Evolutionary conservation across 192 early-diverging fungal species (phyloP), one percentile per base, ranked within the genome.

Genomic region (Coemansia aciculifera): DNA sequence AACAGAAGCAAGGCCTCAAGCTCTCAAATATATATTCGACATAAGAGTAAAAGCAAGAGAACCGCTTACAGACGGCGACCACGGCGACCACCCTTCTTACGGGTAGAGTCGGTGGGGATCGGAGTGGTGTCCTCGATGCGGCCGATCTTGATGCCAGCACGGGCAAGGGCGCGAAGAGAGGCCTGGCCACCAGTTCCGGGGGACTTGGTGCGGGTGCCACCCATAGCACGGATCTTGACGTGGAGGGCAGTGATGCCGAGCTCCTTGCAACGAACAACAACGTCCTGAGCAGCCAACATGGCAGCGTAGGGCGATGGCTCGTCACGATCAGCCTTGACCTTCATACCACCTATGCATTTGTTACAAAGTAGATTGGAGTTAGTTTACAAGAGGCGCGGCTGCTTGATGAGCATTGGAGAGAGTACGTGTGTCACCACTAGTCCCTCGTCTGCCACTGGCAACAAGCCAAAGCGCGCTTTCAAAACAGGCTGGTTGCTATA

Each of bases 261-360:
- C 85, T 99, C 98, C 90, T 96, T 95, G 92, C 96, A 98, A 88
- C 94, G 94, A 67, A 81, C 90, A 63, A 95, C 95, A 82, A 97
- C 98, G 84, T 99, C 95, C 89, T 98, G 96, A 71, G 95, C 92
- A 67, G 98, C 98, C 87, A 99, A 90, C 98, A 99, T 98, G 75
- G 98, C 96, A 68, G 98, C 98, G 86, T 99, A 99, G 70, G 98
- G 94, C 71, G 98, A 98, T 60, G 96, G 94, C 86, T 99, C 98
- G 85, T 99, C 98, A 89, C 98, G 96, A 86, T 99, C 98, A 62
- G 96, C 93, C 93, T 99, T 99, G 81, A 99, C 98, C 90, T 96
- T 98, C 98, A 99, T 99, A 73, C 98, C 98, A 89, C 96, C 96
- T 95, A 75, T 52, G 51, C 51, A 29, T 52, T 43, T 52, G 29